These are phyloP conservation scores for Crataegus laevigata DNA, from an alignment of 306 rosid genomes.

Conservation along the genomic window DNA sequence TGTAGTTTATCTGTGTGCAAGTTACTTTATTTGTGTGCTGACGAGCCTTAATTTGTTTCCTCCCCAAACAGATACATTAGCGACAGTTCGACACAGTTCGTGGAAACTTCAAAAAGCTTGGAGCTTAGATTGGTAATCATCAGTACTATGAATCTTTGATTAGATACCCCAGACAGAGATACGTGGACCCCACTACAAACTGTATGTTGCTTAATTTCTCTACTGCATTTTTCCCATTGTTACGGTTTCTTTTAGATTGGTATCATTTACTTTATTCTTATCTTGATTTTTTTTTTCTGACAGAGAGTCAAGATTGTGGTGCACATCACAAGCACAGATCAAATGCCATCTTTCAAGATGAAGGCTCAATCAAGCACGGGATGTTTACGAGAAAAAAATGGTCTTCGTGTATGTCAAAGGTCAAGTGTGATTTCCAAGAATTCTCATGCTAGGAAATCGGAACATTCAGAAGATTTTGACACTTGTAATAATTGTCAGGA, in stretches of 20 bases:
- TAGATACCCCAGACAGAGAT: not conserved
- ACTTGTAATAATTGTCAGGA: conserved; percentile 40
- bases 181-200: not conserved
- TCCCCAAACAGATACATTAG: not conserved
- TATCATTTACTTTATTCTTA: not conserved
- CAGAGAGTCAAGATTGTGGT: conserved; percentile 41
- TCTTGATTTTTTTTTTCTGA: conserved; percentile 9
- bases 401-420: conserved; percentile 66
- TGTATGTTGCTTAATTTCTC: not conserved
- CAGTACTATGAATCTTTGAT: not conserved
- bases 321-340: conserved; percentile 45
- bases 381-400: conserved; percentile 69
- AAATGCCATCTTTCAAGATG: conserved; percentile 97
- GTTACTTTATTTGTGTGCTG: not conserved
- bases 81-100: not conserved
- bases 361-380: conserved; percentile 68
- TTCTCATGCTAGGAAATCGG: conserved; percentile 41
- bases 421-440: conserved; percentile 72
- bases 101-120: not conserved
- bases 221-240: not conserved
- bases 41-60: not conserved
- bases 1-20: not conserved
- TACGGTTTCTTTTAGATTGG: not conserved
- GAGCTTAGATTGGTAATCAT: not conserved
- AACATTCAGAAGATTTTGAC: conserved; percentile 45